phyloP scores from a whole-genome alignment of 2,329 filamentous ascomycete species.

The Nothophoma quercina region DNA sequence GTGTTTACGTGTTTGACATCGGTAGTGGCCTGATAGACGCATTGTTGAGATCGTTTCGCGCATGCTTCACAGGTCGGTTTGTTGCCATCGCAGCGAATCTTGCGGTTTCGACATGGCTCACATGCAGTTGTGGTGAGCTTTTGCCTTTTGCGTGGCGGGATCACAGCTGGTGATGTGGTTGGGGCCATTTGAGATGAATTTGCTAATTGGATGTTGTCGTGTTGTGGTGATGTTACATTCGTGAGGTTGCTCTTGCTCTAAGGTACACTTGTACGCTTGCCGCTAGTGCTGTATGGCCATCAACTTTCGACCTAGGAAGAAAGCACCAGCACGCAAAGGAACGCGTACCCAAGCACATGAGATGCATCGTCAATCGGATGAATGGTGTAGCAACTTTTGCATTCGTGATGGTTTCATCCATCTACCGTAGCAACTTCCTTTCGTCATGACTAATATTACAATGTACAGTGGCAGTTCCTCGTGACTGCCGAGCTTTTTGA shows the following conservation, averaged over 20 bases:
- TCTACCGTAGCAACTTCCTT: slow-evolving; percentile 10
- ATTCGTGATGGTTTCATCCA: slow-evolving; percentile 11
- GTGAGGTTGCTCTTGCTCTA: neutral
- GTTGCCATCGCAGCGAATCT: slow-evolving; percentile 16
- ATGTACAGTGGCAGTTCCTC: slow-evolving; percentile 10
- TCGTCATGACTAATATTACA: slow-evolving; percentile 21
- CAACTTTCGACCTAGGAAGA: neutral
- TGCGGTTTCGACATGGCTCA: slow-evolving; percentile 16
- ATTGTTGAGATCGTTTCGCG: slow-evolving; percentile 10
- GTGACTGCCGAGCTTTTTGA: slow-evolving; percentile 9
- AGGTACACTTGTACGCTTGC: no score
- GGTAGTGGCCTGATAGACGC: slow-evolving; percentile 13
- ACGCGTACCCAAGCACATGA: neutral
- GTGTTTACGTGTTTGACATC: slow-evolving; percentile 5
- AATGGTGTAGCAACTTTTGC: slow-evolving; percentile 2
- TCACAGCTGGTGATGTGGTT: neutral
- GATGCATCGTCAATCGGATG: neutral
- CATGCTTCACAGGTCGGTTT: slow-evolving; percentile 16
- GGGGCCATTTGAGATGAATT: neutral
- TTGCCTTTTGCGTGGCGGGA: slow-evolving; percentile 4
- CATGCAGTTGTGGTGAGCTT: slow-evolving; percentile 17
- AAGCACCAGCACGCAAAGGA: slow-evolving; percentile 3
- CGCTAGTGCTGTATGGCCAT: slow-evolving; percentile 4
- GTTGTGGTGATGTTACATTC: slow-evolving; percentile 4
- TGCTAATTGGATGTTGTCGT: neutral